Evolutionary conservation across 2,329 filamentous ascomycete species (phyloP).

Genomic region (Cordyceps fumosorosea): DNA sequence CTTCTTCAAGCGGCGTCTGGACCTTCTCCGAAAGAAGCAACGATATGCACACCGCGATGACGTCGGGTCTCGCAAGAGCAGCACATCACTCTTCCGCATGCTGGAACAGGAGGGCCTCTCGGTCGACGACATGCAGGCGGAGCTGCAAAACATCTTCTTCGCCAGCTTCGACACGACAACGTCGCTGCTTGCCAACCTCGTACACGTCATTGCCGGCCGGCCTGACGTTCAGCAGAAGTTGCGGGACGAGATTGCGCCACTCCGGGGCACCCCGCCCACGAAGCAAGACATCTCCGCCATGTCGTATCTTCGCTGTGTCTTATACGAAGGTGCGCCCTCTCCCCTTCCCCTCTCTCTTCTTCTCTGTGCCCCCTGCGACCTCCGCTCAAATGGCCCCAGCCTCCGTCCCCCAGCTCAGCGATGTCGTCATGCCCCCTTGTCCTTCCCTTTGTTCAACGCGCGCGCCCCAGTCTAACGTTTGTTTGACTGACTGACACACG

Average conservation of each 20-base stretch:
- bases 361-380: not conserved
- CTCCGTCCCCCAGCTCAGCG: not conserved
- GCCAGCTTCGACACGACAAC: conserved; percentile 12
- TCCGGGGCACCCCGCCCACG: not conserved
- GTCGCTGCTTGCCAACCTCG: conserved; percentile 6
- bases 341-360: not conserved
- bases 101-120: conserved; percentile 1
- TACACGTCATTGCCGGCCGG: not conserved
- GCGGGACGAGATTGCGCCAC: not conserved
- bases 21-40: conserved; percentile 5
- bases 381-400: not conserved
- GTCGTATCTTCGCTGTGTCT: conserved; percentile 3
- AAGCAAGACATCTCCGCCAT: conserved; percentile 4
- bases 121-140: conserved; percentile 6
- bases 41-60: not conserved
- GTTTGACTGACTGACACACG: not conserved
- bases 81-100: conserved; percentile 8
- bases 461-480: too few relatives aligned
- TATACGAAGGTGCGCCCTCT: conserved; percentile 2
- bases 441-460: not conserved
- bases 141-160: conserved; percentile 14
- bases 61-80: not conserved
- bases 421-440: not conserved
- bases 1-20: conserved; percentile 9
- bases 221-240: not conserved